These are phyloP conservation scores for Scleroderma citrinum DNA, from an alignment of 768 basidiomycete genomes.

Conservation along the genomic window DNA sequence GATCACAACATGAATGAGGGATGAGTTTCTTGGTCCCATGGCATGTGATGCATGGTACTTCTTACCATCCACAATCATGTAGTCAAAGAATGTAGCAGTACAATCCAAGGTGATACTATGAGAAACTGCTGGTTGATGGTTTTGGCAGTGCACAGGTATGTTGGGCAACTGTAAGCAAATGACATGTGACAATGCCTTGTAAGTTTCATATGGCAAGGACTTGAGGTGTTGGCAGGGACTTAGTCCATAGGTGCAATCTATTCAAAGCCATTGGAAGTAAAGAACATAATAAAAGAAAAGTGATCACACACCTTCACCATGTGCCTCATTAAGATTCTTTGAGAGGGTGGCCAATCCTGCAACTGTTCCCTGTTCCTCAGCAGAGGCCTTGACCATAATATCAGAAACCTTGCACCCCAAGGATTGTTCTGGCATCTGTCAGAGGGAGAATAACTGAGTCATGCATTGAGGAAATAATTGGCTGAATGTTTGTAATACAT, in stretches of 20 bases:
- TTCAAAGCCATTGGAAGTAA: background rate
- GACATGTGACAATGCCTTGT: background rate
- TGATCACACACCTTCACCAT: conserved; percentile 15
- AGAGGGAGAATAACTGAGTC: background rate
- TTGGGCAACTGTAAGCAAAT: background rate
- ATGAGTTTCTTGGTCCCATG: background rate
- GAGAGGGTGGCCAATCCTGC: conserved; percentile 7
- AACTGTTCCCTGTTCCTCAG: conserved; percentile 22
- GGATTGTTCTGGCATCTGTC: too few relatives aligned
- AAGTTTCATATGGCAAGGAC: background rate
- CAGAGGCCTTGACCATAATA: conserved; percentile 8
- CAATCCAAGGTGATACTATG: background rate
- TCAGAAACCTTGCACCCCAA: too few relatives aligned
- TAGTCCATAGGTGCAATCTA: background rate
- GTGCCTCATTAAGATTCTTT: conserved; percentile 16
- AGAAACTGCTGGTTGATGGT: background rate
- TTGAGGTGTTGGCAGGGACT: background rate
- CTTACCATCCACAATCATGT: background rate
- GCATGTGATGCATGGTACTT: background rate
- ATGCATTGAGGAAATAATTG: background rate
- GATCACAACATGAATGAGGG: background rate
- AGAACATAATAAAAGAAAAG: too few relatives aligned
- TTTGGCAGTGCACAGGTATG: background rate
- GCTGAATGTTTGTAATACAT: background rate
- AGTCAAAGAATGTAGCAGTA: background rate